Conservation (phyloP, 225 moss, liverwort and hornwort species). For the Marchantia polymorpha region DNA sequence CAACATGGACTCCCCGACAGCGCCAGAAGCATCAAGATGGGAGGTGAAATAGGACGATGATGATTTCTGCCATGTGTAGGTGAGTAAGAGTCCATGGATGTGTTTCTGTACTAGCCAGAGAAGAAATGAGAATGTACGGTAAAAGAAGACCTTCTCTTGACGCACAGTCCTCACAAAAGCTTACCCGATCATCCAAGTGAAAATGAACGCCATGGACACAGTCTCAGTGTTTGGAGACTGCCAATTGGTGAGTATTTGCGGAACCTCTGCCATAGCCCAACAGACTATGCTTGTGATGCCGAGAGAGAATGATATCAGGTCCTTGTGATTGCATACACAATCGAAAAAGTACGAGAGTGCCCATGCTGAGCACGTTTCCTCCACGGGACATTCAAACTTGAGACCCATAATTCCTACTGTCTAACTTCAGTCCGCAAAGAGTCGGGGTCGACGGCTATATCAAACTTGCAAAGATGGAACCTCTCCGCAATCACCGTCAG, state of each 20-base stretch:
- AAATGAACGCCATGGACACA: conserved; percentile 43
- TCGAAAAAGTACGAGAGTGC: conserved; percentile 44
- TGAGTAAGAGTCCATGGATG: not conserved
- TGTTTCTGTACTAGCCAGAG: not conserved
- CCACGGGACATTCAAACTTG: conserved; percentile 43
- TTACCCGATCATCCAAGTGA: conserved; percentile 53
- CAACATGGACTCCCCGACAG: not conserved
- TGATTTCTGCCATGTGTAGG: not conserved
- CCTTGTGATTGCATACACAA: conserved; percentile 36
- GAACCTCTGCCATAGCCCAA: conserved; percentile 47
- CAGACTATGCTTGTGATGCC: conserved; percentile 43
- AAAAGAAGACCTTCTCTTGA: not conserved
- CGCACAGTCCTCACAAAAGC: not conserved
- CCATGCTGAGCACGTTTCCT: conserved; percentile 41
- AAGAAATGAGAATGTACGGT: not conserved
- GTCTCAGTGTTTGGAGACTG: conserved; percentile 27
- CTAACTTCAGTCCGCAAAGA: not conserved
- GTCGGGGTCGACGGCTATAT: not conserved
- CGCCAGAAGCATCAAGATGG: not conserved
- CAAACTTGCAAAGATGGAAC: not conserved
- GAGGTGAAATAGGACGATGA: not conserved
- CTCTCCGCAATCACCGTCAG: not conserved
- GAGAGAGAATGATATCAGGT: conserved; percentile 37
- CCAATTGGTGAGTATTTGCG: conserved; percentile 39
- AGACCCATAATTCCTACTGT: conserved; percentile 31